Evolutionary conservation across 2,329 filamentous ascomycete species (phyloP), one percentile per base, ranked within the genome.

Genomic region (Aureobasidium namibiae): DNA sequence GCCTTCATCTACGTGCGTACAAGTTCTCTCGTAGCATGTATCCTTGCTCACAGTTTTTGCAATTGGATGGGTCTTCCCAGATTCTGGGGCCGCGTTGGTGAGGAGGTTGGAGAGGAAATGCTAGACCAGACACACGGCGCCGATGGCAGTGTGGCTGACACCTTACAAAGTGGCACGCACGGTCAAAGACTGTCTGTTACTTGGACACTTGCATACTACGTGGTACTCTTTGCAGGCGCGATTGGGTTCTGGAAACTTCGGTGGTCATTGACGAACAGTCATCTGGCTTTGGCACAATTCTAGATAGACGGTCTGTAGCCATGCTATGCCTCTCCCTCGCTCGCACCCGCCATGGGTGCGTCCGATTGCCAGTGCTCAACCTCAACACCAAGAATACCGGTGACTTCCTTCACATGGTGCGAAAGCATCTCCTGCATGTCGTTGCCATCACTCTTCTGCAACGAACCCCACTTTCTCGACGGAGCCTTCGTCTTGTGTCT

Each of bases 41-140:
- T 92, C 56, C 69, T 86, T 21, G 86, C 89, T 5, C 94, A 99
- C 69, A 81, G 84, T 10, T 94, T 97, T 70, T 99, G 94, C 76
- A 99, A 99, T 70, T 88, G 83, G 76, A 89, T 92, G 81, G 94
- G 94, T 8, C 76, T 97, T 52, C 94, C 94, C 23, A 82, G 91
- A 7, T 75, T 97, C 61, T 95, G 89, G 85, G 92, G 94, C 0
- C 78, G 82, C 9, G 83, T 96, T 3, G 82, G 76, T 10, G 70
- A 73, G 26, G 70, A 86, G 66, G 82, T 74, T 4, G 33, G 73
- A 64, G 60, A 34, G 56, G 63, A 36, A 48, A 61, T 42, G 24
- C 9, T 29, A 18, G 29, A 73, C 63, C 58, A 21, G 54, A 61
- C 23, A 49, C 61, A 64, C 10, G 44, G 46, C 8, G 23, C 53